phyloP scores from a whole-genome alignment of 495 filamentous ascomycete genomes.

The Niebla homalea region DNA sequence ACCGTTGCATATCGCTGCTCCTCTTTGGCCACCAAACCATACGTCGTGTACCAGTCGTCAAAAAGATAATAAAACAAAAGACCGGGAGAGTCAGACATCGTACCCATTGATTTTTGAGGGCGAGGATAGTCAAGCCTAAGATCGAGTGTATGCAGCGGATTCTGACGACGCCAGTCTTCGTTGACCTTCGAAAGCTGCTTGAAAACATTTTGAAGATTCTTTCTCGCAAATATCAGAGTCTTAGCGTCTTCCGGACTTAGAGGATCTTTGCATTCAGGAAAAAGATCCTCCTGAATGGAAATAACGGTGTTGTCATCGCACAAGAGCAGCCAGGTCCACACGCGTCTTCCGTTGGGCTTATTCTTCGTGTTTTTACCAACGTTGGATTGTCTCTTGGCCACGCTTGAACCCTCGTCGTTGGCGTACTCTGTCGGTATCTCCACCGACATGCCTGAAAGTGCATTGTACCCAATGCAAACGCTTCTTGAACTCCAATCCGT shows the following conservation, averaged over 20 bases:
- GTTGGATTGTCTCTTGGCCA: neutral
- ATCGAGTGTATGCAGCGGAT: slow-evolving; percentile 26
- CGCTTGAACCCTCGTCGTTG: neutral
- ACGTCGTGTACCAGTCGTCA: slow-evolving; percentile 69
- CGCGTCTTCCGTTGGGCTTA: slow-evolving; percentile 45
- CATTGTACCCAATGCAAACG: slow-evolving; percentile 74
- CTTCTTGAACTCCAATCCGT: slow-evolving; percentile 46
- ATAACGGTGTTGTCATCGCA: slow-evolving; percentile 71
- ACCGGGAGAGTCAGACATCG: slow-evolving; percentile 52
- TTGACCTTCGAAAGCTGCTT: slow-evolving; percentile 45
- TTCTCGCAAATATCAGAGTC: slow-evolving; percentile 42
- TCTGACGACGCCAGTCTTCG: slow-evolving; percentile 7
- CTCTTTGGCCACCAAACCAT: slow-evolving; percentile 44
- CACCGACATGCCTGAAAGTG: slow-evolving; percentile 45
- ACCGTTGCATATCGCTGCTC: slow-evolving; percentile 47
- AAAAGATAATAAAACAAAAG: slow-evolving; percentile 79
- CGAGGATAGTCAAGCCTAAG: slow-evolving; percentile 20
- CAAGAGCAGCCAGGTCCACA: slow-evolving; percentile 77
- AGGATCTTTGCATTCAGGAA: slow-evolving; percentile 25
- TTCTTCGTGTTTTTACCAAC: slow-evolving; percentile 20
- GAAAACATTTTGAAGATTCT: slow-evolving; percentile 60
- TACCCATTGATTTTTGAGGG: slow-evolving; percentile 26
- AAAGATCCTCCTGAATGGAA: slow-evolving; percentile 62
- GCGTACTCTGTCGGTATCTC: slow-evolving; percentile 1
- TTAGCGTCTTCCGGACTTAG: slow-evolving; percentile 22